Base-by-base conservation (phyloP, 2,329 filamentous ascomycete genomes). In the Colletotrichum endophyticum region DNA sequence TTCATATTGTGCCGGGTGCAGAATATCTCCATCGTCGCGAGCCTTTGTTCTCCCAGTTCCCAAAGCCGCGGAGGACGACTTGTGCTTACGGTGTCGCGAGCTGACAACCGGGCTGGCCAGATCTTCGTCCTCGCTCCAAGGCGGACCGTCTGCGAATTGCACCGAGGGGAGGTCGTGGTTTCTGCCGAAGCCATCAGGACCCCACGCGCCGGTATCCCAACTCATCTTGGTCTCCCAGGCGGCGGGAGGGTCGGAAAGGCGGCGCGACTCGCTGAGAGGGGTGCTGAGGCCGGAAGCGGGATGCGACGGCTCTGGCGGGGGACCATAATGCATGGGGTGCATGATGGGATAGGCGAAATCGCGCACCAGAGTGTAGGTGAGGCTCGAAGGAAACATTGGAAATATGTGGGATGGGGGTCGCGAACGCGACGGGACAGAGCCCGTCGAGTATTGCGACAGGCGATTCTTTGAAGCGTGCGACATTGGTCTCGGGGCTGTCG, bases 101-200 rank as follows among this genome's bases (percentile, higher is more conserved):
- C 94, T 95, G 16, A 96, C 95, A 22, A 98, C 95, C 0, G 96
- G 96, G 82, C 96, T 98, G 82, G 97, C 95, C 59, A 98, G 89
- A 84, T 99, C 97, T 80, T 99, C 96, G 81, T 99, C 96, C 86
- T 98, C 96, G 84, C 95, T 98, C 87, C 96, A 99, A 4, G 96
- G 96, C 27, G 96, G 96, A 0, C 96, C 96, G 82, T 97, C 95
- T 6, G 92, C 95, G 80, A 97, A 96, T 66, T 95, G 92, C 82
- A 97, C 96, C 25, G 95, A 94, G 12, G 95, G 94, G 19, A 98
- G 89, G 81, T 96, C 94, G 59, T 76, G 66, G 28, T 90, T 92
- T 70, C 90, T 93, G 79, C 89, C 90, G 78, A 91, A 89, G 39
- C 89, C 84, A 79, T 90, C 85, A 81, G 89, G 79, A 72, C 85